phyloP scores from a whole-genome alignment of 2,329 filamentous ascomycete genomes.

The Phyllosticta capitalensis region DNA sequence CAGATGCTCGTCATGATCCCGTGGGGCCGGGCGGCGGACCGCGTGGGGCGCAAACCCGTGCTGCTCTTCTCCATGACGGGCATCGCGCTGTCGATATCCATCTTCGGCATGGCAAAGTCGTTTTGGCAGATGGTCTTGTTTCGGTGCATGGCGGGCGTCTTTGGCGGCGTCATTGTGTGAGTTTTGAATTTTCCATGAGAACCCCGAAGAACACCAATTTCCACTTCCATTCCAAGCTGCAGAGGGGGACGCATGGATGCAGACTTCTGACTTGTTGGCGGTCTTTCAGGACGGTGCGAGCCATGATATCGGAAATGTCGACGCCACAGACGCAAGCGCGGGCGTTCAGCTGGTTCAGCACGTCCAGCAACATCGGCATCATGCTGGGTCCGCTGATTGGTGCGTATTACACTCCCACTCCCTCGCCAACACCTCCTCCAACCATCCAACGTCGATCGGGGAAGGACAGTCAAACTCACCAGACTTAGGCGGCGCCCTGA shows the following conservation, averaged over 20 bases:
- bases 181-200: no score
- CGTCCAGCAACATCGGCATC: constrained; percentile 64
- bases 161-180: constrained; percentile 59
- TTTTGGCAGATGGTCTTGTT: constrained; percentile 69
- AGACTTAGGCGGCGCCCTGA: background rate
- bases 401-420: no score
- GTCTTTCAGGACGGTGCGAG: constrained; percentile 49
- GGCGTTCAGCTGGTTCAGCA: constrained; percentile 69
- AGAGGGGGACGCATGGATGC: no score
- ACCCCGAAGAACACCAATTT: no score
- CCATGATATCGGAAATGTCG: constrained; percentile 68
- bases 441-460: no score
- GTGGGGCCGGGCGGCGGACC: constrained; percentile 62
- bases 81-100: constrained; percentile 47
- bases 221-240: no score
- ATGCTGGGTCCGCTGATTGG: constrained; percentile 58
- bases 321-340: constrained; percentile 60
- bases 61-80: constrained; percentile 59
- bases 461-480: no score
- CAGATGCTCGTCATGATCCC: constrained; percentile 70
- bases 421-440: no score
- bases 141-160: constrained; percentile 61
- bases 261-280: background rate
- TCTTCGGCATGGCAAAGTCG: constrained; percentile 59
- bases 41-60: constrained; percentile 61